Evolutionary conservation across 768 basidiomycete species (phyloP).

Genomic region (Hemileccinum rubropunctum): DNA sequence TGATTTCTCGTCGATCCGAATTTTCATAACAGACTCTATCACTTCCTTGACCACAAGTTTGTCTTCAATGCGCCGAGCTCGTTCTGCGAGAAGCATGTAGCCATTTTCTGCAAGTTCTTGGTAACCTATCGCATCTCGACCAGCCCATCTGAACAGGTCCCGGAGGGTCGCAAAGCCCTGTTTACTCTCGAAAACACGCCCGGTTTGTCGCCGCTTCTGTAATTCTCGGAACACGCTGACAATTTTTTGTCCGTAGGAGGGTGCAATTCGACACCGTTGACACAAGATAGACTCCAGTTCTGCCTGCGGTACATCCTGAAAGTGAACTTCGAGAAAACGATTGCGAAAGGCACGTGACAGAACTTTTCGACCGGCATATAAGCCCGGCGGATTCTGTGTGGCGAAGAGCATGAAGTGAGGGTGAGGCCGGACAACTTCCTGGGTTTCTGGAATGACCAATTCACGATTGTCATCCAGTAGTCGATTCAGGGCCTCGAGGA

Average conservation of each 20-base stretch:
- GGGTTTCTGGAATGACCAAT: conserved; percentile 91
- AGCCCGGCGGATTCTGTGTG: conserved; percentile 94
- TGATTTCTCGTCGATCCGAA: conserved; percentile 66
- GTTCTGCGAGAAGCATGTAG: conserved; percentile 95
- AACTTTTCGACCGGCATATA: conserved; percentile 94
- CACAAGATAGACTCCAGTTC: conserved; percentile 95
- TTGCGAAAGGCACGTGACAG: conserved; percentile 95
- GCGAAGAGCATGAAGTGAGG: conserved; percentile 98
- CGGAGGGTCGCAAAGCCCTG: conserved; percentile 95
- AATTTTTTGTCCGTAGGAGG: conserved; percentile 88
- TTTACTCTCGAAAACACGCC: conserved; percentile 96
- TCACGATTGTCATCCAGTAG: conserved; percentile 97
- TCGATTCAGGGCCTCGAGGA: conserved; percentile 94
- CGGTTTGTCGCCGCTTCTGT: conserved; percentile 85
- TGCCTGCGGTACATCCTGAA: conserved; percentile 91
- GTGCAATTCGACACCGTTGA: conserved; percentile 88
- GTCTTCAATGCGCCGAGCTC: conserved; percentile 82
- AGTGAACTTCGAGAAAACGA: conserved; percentile 96
- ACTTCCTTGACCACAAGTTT: conserved; percentile 88
- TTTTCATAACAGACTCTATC: conserved; percentile 86
- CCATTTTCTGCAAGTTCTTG: conserved; percentile 95
- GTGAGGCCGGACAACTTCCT: conserved; percentile 91
- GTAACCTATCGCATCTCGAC: conserved; percentile 82
- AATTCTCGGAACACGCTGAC: conserved; percentile 91
- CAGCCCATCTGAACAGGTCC: conserved; percentile 97